Evolutionary conservation across 1,139 yeast species (phyloP).

Genomic region (Geotrichum phurueaensis): DNA sequence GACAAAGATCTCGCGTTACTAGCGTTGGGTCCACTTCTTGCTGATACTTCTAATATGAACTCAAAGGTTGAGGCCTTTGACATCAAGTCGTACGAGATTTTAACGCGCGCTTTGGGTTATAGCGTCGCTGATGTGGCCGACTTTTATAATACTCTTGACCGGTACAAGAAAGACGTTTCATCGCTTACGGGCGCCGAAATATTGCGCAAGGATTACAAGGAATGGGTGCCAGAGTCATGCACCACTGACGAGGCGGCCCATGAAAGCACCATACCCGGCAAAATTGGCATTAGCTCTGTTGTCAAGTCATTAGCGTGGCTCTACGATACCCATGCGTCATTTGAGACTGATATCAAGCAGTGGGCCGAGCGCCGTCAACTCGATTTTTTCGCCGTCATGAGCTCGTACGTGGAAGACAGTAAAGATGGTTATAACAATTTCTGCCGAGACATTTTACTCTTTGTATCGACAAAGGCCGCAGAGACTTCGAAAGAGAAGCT

Average conservation of each 20-base stretch:
- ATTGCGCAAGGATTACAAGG: constrained; percentile 77
- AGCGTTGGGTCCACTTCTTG: constrained; percentile 59
- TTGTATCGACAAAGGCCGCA: constrained; percentile 27
- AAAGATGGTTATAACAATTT: constrained; percentile 32
- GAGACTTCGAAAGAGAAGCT: constrained; percentile 24
- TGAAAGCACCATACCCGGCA: constrained; percentile 17
- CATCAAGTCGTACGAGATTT: constrained; percentile 39
- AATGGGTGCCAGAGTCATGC: constrained; percentile 45
- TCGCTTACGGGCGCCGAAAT: constrained; percentile 58
- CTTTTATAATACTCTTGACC: constrained; percentile 36
- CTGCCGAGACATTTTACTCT: constrained; percentile 51
- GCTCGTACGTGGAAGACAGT: constrained; percentile 45
- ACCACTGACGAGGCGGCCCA: constrained; percentile 23
- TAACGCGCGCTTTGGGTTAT: constrained; percentile 26
- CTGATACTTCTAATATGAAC: constrained; percentile 65
- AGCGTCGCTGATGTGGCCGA: constrained; percentile 5
- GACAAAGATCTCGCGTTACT: constrained; percentile 43
- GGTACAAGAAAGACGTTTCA: constrained; percentile 55
- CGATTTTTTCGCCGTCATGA: constrained; percentile 55
- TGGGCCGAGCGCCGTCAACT: constrained; percentile 41
- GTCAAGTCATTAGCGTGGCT: constrained; percentile 64
- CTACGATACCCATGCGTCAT: constrained; percentile 36
- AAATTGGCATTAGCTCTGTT: constrained; percentile 71
- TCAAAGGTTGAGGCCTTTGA: constrained; percentile 56
- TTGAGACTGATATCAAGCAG: constrained; percentile 39